Percentiles rank a stretch among this genome's conserved stretches.
phyloP scores from a whole-genome alignment of 164 flowering plant genomes.

The Brasenia schreberi region DNA sequence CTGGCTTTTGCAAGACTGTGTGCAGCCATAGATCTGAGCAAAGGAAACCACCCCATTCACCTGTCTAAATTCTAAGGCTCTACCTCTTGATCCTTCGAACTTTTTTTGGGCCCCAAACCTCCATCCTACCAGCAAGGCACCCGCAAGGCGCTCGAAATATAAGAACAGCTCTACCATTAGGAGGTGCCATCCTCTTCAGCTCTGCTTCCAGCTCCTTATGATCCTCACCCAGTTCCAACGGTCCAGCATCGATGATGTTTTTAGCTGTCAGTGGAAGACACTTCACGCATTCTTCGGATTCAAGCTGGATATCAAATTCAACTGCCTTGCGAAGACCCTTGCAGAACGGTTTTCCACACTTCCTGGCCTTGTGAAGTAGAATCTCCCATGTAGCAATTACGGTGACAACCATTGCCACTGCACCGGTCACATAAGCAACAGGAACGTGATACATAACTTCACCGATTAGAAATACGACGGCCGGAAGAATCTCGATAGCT shows the following conservation, averaged over 20 bases:
- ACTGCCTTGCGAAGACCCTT: slow-evolving; percentile 45
- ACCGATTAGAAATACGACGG: slow-evolving; percentile 6
- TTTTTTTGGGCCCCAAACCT: slow-evolving; percentile 51
- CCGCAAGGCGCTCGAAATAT: slow-evolving; percentile 50
- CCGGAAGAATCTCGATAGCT: slow-evolving; percentile 21
- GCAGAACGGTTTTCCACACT: slow-evolving; percentile 43
- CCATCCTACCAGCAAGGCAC: slow-evolving; percentile 47
- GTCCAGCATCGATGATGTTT: slow-evolving; percentile 14
- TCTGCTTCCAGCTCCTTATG: slow-evolving; percentile 48
- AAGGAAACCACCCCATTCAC: not conserved
- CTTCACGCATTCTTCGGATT: slow-evolving; percentile 47
- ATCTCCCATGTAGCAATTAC: slow-evolving; percentile 27
- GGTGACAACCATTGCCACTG: slow-evolving; percentile 13
- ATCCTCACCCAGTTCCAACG: slow-evolving; percentile 35
- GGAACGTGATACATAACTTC: slow-evolving; percentile 23
- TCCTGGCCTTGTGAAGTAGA: slow-evolving; percentile 20
- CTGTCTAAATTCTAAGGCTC: not conserved
- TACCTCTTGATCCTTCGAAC: slow-evolving; percentile 40
- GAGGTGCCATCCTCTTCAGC: slow-evolving; percentile 49
- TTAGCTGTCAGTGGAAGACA: slow-evolving; percentile 19
- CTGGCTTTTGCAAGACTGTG: not conserved
- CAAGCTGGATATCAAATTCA: slow-evolving; percentile 52
- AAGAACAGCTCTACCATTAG: slow-evolving; percentile 48
- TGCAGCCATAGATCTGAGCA: not conserved
- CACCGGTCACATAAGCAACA: slow-evolving; percentile 20